Base-by-base conservation (phyloP, 1,139 yeast genomes). In the Taphrina pruni region DNA sequence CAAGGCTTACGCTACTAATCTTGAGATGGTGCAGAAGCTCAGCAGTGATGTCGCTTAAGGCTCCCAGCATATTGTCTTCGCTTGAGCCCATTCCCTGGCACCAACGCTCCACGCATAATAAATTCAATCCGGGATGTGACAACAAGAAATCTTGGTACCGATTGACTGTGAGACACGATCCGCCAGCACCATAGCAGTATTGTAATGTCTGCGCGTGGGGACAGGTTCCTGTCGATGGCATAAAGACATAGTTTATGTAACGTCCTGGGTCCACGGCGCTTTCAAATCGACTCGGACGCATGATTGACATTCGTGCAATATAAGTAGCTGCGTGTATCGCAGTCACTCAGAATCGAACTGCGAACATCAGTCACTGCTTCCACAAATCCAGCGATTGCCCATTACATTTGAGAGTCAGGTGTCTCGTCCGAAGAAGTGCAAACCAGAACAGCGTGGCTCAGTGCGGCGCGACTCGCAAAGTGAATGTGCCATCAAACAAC, bases 131-230 rank as follows among this genome's bases (percentile, higher is more conserved):
- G 8, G 54, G 54, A 7, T 50, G 54, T 21, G 54, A 8, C 12
- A 11, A 11, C 9, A 50, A 11, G 54, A 50, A 50, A 4, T 21
- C 54, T n/a, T 50, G 54, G n/a, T 50, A 50, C 35, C 14, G 32
- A n/a, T 50, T 50, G 9, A 50, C 12, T 8, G 20, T n/a, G n/a
- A 20, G 36, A 26, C 54, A 21, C 12, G 54, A 21, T 8, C 54
- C 54, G 21, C 54, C 54, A 20, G 54, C 54, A 8, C 54, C 54
- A 35, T 50, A 50, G n/a, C 54, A 50, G 36, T 21, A 50, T 50
- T 50, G 54, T n/a, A 50, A 7, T 6, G 54, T 50, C 36, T 21
- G 54, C 48, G 20, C 12, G 4, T 12, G n/a, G 8, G 12, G 1
- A 12, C 1, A 2, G 8, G 20, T 45, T 1, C 8, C 17, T 17